Evolutionary conservation across 768 basidiomycete genomes (phyloP).

Genomic region (Leccinum arenicola): DNA sequence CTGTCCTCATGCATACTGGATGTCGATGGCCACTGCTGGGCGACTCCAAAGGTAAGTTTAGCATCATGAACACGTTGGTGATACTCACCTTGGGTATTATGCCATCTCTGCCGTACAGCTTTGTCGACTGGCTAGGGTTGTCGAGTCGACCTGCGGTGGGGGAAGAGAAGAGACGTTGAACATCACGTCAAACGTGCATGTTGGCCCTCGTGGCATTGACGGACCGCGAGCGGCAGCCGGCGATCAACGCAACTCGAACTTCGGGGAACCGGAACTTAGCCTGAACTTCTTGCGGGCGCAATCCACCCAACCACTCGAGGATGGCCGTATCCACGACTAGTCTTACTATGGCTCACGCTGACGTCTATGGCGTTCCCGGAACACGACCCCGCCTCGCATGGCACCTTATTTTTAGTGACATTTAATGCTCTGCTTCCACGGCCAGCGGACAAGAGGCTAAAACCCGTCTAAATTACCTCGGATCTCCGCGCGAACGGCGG

Average conservation of each 20-base stretch:
- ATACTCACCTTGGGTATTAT: slow-evolving; percentile 9
- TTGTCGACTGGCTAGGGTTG: slow-evolving; percentile 1
- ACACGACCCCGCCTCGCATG: slow-evolving; percentile 4
- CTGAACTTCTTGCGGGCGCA: neutral
- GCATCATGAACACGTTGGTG: neutral
- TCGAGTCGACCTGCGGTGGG: slow-evolving; percentile 6
- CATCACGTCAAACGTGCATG: slow-evolving; percentile 10
- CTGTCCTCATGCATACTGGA: slow-evolving; percentile 9
- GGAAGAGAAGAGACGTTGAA: slow-evolving; percentile 4
- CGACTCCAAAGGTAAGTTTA: neutral
- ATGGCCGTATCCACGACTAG: slow-evolving; percentile 3
- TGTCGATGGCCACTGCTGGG: neutral
- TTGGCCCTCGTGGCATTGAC: slow-evolving; percentile 8
- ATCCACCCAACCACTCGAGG: slow-evolving; percentile 15
- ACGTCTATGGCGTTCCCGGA: slow-evolving; percentile 8
- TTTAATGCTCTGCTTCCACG: neutral
- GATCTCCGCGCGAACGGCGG: slow-evolving; percentile 2
- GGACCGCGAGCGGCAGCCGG: slow-evolving; percentile 15
- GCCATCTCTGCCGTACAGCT: neutral
- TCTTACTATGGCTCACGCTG: slow-evolving; percentile 1
- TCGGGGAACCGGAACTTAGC: neutral
- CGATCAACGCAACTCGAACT: neutral
- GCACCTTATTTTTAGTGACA: slow-evolving; percentile 10
- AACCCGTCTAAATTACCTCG: neutral
- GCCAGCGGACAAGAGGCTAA: neutral